phyloP scores from a whole-genome alignment of 305 asterid species.

The Fraxinus paxiana region DNA sequence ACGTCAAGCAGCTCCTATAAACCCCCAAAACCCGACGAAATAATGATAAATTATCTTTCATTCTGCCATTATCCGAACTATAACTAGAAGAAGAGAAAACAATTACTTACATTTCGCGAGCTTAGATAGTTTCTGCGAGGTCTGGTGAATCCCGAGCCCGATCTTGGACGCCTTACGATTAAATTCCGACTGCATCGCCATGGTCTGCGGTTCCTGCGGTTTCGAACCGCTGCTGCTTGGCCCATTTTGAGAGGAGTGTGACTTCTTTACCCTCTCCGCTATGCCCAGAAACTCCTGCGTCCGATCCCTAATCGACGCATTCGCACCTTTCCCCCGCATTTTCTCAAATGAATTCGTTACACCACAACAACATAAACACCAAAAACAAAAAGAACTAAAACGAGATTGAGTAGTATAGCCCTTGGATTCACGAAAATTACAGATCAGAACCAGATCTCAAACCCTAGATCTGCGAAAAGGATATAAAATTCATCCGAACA shows the following conservation, averaged over 20 bases:
- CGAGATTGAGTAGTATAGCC: not conserved
- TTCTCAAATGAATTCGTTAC: conserved; percentile 18
- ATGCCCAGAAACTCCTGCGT: conserved; percentile 71
- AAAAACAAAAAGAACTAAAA: not conserved
- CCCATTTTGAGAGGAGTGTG: conserved; percentile 51
- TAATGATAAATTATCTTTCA: not conserved
- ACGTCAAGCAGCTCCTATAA: not conserved
- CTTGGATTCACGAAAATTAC: not conserved
- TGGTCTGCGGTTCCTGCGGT: conserved; percentile 46
- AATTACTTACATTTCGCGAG: conserved; percentile 70
- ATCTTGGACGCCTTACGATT: conserved; percentile 74
- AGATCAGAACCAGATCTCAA: conserved; percentile 29
- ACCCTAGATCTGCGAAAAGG: conserved; percentile 34
- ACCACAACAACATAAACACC: conserved; percentile 19
- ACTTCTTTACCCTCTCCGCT: conserved; percentile 62
- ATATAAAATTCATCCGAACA: conserved; percentile 12
- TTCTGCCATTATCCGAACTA: not conserved
- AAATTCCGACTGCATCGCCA: conserved; percentile 78
- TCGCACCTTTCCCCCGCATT: conserved; percentile 47
- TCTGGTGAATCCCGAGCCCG: conserved; percentile 77
- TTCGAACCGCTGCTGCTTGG: conserved; percentile 63
- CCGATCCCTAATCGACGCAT: conserved; percentile 79
- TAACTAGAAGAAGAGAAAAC: not conserved
- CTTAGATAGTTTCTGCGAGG: conserved; percentile 86
- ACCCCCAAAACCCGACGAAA: not conserved